These are phyloP conservation scores for Trichoderma sp. DNA, from an alignment of 2,329 filamentous ascomycete species.

Conservation along the genomic window DNA sequence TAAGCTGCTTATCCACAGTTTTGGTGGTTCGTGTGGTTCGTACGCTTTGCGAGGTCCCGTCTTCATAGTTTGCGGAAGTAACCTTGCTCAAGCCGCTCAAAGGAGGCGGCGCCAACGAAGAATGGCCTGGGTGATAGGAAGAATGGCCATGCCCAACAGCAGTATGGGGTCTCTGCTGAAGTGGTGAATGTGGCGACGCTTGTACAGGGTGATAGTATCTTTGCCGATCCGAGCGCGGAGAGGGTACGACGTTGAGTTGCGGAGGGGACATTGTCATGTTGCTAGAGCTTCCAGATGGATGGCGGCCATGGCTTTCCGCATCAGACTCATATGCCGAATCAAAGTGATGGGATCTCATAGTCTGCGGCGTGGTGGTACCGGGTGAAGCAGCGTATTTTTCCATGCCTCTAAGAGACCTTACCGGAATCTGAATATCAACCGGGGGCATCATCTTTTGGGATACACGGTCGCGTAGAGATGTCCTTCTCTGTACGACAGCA, in stretches of 20 bases:
- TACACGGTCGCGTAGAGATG: slow-evolving; percentile 56
- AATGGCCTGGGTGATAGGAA: slow-evolving; percentile 32
- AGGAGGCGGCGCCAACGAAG: slow-evolving; percentile 39
- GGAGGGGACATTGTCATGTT: slow-evolving; percentile 33
- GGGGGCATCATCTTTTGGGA: slow-evolving; percentile 56
- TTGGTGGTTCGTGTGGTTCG: slow-evolving; percentile 33
- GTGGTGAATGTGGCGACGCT: slow-evolving; percentile 63
- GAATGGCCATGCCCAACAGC: slow-evolving; percentile 39
- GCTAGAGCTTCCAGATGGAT: slow-evolving; percentile 39
- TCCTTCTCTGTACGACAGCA: slow-evolving; percentile 33
- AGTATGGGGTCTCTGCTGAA: slow-evolving; percentile 62
- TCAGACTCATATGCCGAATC: slow-evolving; percentile 55
- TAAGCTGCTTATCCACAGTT: slow-evolving; percentile 48
- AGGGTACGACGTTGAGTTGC: slow-evolving; percentile 34
- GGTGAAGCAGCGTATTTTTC: slow-evolving; percentile 31
- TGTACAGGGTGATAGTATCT: slow-evolving; percentile 64
- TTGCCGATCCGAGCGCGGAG: slow-evolving; percentile 41
- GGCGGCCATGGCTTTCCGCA: slow-evolving; percentile 43
- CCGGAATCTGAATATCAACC: slow-evolving; percentile 56
- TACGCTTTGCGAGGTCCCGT: slow-evolving; percentile 35
- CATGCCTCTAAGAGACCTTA: slow-evolving; percentile 32
- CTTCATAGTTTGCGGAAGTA: slow-evolving; percentile 49
- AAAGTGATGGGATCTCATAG: slow-evolving; percentile 36
- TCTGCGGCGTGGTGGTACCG: slow-evolving; percentile 39
- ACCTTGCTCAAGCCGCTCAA: slow-evolving; percentile 61